Percentiles rank a stretch among this genome's conserved stretches.
Conservation (phyloP, 164 flowering plant genomes). For the Umbellularia californica region DNA sequence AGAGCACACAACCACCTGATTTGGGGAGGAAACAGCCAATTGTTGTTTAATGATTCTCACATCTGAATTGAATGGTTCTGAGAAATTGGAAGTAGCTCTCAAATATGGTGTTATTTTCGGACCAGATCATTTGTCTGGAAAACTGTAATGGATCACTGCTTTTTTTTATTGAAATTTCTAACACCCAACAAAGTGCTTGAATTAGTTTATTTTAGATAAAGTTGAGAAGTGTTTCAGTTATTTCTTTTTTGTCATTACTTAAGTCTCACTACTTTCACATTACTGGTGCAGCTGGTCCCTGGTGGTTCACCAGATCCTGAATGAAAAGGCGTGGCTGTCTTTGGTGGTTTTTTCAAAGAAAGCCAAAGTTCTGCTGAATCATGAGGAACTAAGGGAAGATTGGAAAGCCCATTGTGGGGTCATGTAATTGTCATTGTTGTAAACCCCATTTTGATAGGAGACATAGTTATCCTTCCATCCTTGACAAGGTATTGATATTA, state of each 20-base stretch:
- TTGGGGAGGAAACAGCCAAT: neutral
- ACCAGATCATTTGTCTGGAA: neutral
- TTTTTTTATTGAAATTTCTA: neutral
- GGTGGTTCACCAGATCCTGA: conserved; percentile 74
- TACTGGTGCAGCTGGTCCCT: conserved; percentile 66
- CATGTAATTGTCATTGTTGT: neutral
- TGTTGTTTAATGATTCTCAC: neutral
- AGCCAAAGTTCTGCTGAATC: neutral
- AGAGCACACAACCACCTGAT: neutral
- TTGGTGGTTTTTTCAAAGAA: neutral
- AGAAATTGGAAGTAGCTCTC: too few species aligned
- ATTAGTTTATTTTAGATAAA: neutral
- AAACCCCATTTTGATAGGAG: neutral
- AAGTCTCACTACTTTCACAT: neutral
- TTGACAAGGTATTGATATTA: neutral
- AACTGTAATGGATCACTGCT: neutral
- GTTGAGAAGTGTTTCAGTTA: neutral
- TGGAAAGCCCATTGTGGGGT: neutral
- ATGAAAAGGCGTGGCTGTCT: neutral
- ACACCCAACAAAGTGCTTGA: neutral
- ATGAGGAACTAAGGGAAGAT: neutral
- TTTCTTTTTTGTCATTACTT: neutral
- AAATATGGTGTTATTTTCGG: neutral
- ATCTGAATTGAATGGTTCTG: too few species aligned
- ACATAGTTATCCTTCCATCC: neutral